Conservation (phyloP, 1,284 basidiomycete genomes). For the Rhodotorula sp. region DNA sequence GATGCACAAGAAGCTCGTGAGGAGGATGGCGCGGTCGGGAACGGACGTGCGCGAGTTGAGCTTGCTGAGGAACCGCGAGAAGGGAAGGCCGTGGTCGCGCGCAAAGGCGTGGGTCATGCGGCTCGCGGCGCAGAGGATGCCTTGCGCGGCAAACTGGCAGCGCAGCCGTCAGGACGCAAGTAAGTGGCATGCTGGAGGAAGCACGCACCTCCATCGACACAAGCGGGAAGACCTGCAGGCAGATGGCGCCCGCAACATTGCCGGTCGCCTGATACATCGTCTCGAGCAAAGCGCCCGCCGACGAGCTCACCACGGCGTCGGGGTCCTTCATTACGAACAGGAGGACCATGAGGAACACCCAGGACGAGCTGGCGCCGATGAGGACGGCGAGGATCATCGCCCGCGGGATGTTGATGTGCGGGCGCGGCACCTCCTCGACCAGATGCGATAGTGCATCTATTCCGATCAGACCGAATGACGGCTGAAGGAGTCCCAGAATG, state of each 20-base stretch:
- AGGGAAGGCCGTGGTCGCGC: constrained; percentile 63
- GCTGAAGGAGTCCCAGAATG: constrained; percentile 48
- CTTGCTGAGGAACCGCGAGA: constrained; percentile 58
- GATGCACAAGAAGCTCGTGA: constrained; percentile 58
- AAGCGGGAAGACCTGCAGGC: constrained; percentile 55
- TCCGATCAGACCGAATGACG: constrained; percentile 52
- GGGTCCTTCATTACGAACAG: constrained; percentile 67
- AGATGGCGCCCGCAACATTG: constrained; percentile 64
- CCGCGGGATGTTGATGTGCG: constrained; percentile 60
- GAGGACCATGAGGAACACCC: constrained; percentile 67
- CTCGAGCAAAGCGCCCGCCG: constrained; percentile 65
- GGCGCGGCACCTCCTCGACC: constrained; percentile 66
- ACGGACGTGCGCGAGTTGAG: constrained; percentile 59
- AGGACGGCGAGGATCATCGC: constrained; percentile 65
- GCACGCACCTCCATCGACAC: constrained; percentile 45
- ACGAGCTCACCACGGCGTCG: constrained; percentile 57
- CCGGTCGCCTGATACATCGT: constrained; percentile 63
- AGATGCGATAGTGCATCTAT: constrained; percentile 50
- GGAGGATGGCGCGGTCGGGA: constrained; percentile 57
- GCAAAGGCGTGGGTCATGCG: constrained; percentile 71
- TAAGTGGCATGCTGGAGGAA: background rate
- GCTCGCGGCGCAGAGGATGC: constrained; percentile 65
- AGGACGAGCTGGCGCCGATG: constrained; percentile 62
- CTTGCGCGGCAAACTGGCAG: constrained; percentile 36
- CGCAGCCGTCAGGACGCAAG: constrained; percentile 2